Evolutionary conservation across 495 filamentous ascomycete genomes (phyloP), one percentile per base, ranked within the genome.

Genomic region (Podospora comata): DNA sequence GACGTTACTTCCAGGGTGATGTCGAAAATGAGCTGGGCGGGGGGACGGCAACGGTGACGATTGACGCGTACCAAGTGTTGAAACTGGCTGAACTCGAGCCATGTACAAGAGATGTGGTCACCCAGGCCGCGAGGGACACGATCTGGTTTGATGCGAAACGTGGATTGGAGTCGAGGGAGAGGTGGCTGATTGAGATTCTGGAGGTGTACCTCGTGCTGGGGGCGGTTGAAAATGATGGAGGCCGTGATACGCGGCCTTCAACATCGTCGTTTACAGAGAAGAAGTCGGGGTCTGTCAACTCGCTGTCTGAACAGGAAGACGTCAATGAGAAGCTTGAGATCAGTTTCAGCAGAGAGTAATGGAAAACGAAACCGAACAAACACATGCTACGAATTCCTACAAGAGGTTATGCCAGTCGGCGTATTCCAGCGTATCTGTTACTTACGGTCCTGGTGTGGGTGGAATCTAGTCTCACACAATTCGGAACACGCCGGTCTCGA

Each of bases 141-240:
- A 39, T 84, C 15, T 61, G 66, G 19, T 71, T 72, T 0, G 75
- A 68, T 3, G 81, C 76, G 3, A 69, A 71, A 2, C 55, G 56
- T 3, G 60, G 77, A 3, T 78, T 85, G 61, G 71, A 74, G 26
- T 73, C 79, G 67, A 77, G 82, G 26, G 79, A 85, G 68, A 75
- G 81, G 19, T 77, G 81, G 71, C 68, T 84, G 0, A 69, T 85
- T 0, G 82, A 85, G 64, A 59, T 66, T 7, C 63, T 76, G 16
- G 75, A 74, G 28, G 72, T 71, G 63, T 73, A 71, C 62, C 60
- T 72, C 23, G 85, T 81, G 57, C 79, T 80, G n/a, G 61, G 30
- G 23, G 55, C 39, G 15, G 15, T 48, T 5, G 39, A 48, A 0
- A 32, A 32, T 32, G 30, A 4, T 32, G 30, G 30, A 32, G 4